phyloP scores from a whole-genome alignment of 1,284 basidiomycete species.

The Moesziomyces sp. region DNA sequence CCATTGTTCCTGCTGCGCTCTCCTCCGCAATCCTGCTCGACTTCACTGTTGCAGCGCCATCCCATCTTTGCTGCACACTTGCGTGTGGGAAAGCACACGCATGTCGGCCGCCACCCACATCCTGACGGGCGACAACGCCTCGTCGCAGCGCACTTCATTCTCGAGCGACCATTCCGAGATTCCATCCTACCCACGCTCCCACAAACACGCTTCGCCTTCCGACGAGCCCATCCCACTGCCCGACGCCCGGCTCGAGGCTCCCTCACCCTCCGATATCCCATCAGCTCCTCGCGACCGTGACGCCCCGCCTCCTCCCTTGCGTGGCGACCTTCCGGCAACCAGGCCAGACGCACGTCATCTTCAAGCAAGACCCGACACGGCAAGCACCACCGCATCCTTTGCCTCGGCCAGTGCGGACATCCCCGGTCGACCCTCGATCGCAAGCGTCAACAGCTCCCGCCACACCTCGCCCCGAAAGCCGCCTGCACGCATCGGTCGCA shows the following conservation, averaged over 20 bases:
- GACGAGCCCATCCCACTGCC: slow-evolving; percentile 13
- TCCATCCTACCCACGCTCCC: slow-evolving; percentile 28
- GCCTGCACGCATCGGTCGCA: slow-evolving; percentile 36
- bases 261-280: neutral
- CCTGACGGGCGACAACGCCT: slow-evolving; percentile 12
- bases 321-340: slow-evolving; percentile 8
- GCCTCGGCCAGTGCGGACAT: slow-evolving; percentile 23
- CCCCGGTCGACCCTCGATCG: slow-evolving; percentile 2
- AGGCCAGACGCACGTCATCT: slow-evolving; percentile 3
- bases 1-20: too few relatives aligned
- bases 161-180: slow-evolving; percentile 42
- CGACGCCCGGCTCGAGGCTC: neutral
- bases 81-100: neutral
- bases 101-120: slow-evolving; percentile 3
- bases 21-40: too few relatives aligned
- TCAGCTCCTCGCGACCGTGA: slow-evolving; percentile 10
- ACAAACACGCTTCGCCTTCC: slow-evolving; percentile 10
- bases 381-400: slow-evolving; percentile 31
- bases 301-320: slow-evolving; percentile 1
- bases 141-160: slow-evolving; percentile 16
- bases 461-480: slow-evolving; percentile 21
- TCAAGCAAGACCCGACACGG: slow-evolving; percentile 14
- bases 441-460: slow-evolving; percentile 15
- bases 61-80: neutral
- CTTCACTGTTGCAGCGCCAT: too few relatives aligned